Conservation (phyloP, 169 alveolate genomes). For the Plasmodium relictum region DNA sequence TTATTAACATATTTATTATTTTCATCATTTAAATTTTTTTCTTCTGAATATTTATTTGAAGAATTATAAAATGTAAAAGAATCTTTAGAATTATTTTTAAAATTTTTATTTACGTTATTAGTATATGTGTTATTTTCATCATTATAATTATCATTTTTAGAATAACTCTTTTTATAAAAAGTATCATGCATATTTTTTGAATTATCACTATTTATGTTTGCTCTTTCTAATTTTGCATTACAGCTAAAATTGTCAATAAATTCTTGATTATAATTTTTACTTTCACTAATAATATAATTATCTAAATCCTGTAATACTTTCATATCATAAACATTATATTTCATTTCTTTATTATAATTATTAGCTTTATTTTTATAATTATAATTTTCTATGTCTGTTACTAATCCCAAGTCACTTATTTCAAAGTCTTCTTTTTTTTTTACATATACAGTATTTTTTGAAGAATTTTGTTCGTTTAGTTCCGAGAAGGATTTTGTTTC, state of each 20-base stretch:
- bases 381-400: background rate
- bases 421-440: conserved; percentile 14
- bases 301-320: background rate
- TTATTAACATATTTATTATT: background rate
- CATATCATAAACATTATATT: background rate
- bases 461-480: background rate
- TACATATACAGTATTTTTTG: background rate
- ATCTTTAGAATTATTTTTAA: background rate
- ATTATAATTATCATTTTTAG: background rate
- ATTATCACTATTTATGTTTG: conserved; percentile 6
- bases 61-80: conserved; percentile 10
- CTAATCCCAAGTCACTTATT: background rate
- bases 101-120: conserved; percentile 6
- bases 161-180: background rate
- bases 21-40: background rate
- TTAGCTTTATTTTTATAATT: conserved; percentile 10
- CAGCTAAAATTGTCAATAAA: conserved; percentile 6
- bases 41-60: conserved; percentile 12
- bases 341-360: conserved; percentile 3
- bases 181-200: background rate
- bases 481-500: conserved; percentile 2
- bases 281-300: conserved; percentile 8
- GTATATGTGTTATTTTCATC: background rate
- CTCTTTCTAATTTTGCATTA: conserved; percentile 15
- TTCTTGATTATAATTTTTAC: background rate